These are phyloP conservation scores for Exophiala phaeomuriformis DNA, from an alignment of 2,329 filamentous ascomycete genomes.

Conservation along the genomic window DNA sequence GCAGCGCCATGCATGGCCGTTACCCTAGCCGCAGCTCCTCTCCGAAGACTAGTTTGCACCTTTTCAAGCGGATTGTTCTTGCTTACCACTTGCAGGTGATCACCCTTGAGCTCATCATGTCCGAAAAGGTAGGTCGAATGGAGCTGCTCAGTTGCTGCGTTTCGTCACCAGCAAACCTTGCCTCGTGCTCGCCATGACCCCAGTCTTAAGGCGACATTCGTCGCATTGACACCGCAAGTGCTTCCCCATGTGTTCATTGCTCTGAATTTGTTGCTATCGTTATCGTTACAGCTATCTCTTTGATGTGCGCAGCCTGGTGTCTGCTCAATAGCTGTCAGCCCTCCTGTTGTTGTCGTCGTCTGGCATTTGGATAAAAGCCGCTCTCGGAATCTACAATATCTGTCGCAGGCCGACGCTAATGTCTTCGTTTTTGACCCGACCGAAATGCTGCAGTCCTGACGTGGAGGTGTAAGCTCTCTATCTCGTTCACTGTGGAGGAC, in stretches of 20 bases:
- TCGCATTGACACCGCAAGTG: slow-evolving; percentile 5
- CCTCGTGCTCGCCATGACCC: slow-evolving; percentile 7
- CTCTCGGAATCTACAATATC: too few species aligned
- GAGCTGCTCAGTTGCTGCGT: slow-evolving; percentile 15
- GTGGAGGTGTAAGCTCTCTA: slow-evolving; percentile 11
- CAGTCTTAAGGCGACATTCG: slow-evolving; percentile 8
- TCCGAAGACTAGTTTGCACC: slow-evolving; percentile 18
- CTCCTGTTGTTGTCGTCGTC: background rate
- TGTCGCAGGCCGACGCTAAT: too few species aligned
- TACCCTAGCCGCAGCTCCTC: slow-evolving; percentile 8
- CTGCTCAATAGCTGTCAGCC: background rate
- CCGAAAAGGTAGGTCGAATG: slow-evolving; percentile 16
- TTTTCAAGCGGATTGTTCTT: slow-evolving; percentile 19
- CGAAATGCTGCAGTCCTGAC: slow-evolving; percentile 6
- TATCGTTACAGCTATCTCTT: background rate
- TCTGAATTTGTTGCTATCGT: background rate
- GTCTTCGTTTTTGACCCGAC: background rate
- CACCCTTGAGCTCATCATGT: slow-evolving; percentile 13
- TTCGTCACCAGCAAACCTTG: slow-evolving; percentile 13
- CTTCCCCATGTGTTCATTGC: background rate
- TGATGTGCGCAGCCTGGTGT: background rate
- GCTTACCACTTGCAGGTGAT: slow-evolving; percentile 9
- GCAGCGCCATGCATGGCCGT: background rate
- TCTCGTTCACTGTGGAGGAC: slow-evolving; percentile 5
- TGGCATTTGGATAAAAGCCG: too few species aligned